Evolutionary conservation across 192 early-diverging fungal genomes (phyloP).

Genomic region (Gonapodya sp.): DNA sequence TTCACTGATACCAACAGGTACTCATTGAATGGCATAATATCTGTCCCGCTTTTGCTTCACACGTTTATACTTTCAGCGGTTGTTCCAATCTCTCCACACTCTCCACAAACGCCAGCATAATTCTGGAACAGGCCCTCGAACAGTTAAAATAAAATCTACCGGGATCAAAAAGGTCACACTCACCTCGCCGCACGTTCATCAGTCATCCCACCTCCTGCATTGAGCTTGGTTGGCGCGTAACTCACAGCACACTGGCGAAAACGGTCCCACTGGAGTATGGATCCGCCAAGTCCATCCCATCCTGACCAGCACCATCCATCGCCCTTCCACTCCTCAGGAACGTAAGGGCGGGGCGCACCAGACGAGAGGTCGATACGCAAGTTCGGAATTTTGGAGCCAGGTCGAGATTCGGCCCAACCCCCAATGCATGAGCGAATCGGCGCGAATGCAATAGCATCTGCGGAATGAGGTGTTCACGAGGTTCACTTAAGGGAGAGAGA

Average conservation of each 20-base stretch:
- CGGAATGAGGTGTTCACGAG: background rate
- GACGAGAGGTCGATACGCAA: background rate
- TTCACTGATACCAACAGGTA: background rate
- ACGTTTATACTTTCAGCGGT: background rate
- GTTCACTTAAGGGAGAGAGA: background rate
- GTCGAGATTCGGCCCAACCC: background rate
- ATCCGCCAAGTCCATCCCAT: conserved; percentile 10
- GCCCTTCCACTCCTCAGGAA: conserved; percentile 10
- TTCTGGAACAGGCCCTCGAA: no score
- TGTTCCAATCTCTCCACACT: conserved; percentile 7
- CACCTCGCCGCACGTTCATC: conserved; percentile 7
- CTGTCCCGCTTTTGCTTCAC: background rate
- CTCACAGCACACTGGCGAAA: background rate
- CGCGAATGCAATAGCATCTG: background rate
- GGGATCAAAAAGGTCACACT: background rate
- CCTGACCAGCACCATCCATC: conserved; percentile 7
- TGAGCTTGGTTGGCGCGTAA: background rate
- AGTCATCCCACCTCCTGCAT: conserved; percentile 2
- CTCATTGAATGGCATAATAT: background rate
- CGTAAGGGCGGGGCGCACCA: background rate
- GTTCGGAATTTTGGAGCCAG: conserved; percentile 1
- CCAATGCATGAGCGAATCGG: conserved; percentile 7
- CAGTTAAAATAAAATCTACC: no score
- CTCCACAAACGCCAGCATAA: conserved; percentile 11
- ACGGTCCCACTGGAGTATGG: conserved; percentile 5